Evolutionary conservation across 2,329 filamentous ascomycete genomes (phyloP).

Genomic region (Pyrenochaeta sp.): DNA sequence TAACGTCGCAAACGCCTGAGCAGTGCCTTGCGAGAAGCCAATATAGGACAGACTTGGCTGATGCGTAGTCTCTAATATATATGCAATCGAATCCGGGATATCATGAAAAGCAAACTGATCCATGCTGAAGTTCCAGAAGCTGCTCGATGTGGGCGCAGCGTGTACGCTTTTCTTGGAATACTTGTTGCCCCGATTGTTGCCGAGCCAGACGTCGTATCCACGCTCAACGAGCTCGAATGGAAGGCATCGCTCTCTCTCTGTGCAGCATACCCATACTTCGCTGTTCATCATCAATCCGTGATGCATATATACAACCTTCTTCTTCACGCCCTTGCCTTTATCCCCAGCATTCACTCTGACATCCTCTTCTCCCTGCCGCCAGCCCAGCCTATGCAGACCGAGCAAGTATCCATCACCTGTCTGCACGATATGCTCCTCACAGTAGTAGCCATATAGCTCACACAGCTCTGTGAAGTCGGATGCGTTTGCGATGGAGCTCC

Average conservation of each 20-base stretch:
- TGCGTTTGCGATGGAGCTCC: slow-evolving; percentile 81
- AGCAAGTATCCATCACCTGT: slow-evolving; percentile 94
- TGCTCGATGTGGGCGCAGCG: slow-evolving; percentile 73
- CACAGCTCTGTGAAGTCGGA: slow-evolving; percentile 96
- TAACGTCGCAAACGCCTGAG: slow-evolving; percentile 92
- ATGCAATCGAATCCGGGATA: slow-evolving; percentile 92
- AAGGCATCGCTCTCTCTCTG: slow-evolving; percentile 83
- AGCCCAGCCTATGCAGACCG: slow-evolving; percentile 86
- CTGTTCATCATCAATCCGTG: slow-evolving; percentile 98
- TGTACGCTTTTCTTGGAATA: slow-evolving; percentile 95
- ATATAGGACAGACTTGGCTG: slow-evolving; percentile 92
- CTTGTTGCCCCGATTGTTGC: slow-evolving; percentile 98
- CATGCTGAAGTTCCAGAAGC: slow-evolving; percentile 98
- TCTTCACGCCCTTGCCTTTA: slow-evolving; percentile 65
- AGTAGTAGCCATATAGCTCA: slow-evolving; percentile 86
- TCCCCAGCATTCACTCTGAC: slow-evolving; percentile 76
- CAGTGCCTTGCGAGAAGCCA: slow-evolving; percentile 96
- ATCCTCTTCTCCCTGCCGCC: slow-evolving; percentile 82
- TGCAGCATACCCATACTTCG: slow-evolving; percentile 96
- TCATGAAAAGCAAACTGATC: slow-evolving; percentile 98
- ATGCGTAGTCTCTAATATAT: slow-evolving; percentile 83
- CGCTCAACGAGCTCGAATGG: slow-evolving; percentile 88
- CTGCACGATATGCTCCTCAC: slow-evolving; percentile 95
- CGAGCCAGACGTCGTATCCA: slow-evolving; percentile 97
- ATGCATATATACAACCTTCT: slow-evolving; percentile 91